Percentiles rank a stretch among this genome's conserved stretches.
These are phyloP conservation scores for Schwanniomyces vanrijiae DNA, from an alignment of 805 yeast species.

Conservation along the genomic window DNA sequence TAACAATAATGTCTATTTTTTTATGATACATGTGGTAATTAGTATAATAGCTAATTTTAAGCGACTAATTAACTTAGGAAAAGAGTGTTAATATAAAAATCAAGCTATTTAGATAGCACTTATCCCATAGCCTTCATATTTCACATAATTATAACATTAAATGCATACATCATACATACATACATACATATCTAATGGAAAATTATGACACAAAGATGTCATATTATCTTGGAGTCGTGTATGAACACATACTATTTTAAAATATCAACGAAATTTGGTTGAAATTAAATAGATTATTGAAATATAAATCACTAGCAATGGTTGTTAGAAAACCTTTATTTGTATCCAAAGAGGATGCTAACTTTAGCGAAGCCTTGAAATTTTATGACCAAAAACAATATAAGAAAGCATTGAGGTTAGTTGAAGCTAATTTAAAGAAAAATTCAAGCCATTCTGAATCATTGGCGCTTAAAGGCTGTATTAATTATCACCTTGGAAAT, in stretches of 20 bases:
- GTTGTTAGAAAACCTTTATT: slow-evolving; percentile 32
- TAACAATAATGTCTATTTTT: too few species aligned
- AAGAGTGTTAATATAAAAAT: too few species aligned
- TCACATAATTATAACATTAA: too few species aligned
- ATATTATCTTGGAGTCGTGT: not conserved
- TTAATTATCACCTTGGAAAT: slow-evolving; percentile 56
- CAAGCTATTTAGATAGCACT: too few species aligned
- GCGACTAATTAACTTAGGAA: too few species aligned
- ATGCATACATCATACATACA: too few species aligned
- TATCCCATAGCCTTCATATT: too few species aligned
- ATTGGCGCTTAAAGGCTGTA: slow-evolving; percentile 80
- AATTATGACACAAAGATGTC: not conserved
- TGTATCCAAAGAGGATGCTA: slow-evolving; percentile 64
- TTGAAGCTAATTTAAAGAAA: slow-evolving; percentile 76
- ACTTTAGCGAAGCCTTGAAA: slow-evolving; percentile 78
- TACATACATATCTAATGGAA: not conserved
- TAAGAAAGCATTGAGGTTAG: slow-evolving; percentile 75
- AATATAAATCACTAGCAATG: slow-evolving; percentile 8
- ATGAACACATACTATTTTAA: not conserved
- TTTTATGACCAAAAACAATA: slow-evolving; percentile 84
- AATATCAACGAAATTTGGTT: not conserved
- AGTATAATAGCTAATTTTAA: too few species aligned
- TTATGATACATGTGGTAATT: too few species aligned
- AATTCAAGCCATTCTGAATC: slow-evolving; percentile 76
- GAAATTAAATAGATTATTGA: not conserved